Base-by-base conservation (phyloP, 228 moss, liverwort and hornwort genomes). In the Sphagnum magellanicum region DNA sequence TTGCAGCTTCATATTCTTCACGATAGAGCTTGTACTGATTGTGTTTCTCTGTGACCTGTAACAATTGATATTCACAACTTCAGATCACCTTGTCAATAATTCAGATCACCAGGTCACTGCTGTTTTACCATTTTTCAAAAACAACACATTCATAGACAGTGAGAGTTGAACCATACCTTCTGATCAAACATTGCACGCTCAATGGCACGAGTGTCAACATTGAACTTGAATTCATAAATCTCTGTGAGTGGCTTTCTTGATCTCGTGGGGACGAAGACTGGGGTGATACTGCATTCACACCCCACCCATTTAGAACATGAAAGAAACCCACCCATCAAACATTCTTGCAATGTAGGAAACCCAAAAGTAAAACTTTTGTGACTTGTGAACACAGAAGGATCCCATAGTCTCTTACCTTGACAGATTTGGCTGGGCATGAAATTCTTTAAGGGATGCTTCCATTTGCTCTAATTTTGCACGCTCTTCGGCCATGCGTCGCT, bases 41-140 rank as follows among this genome's bases (percentile, higher is more conserved):
- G 51, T 92, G 90, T 77, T 92, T 95, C 85, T 92, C 90, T 5
- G 80, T 78, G 55, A 95, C 79, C 95, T 95, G 53, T 17, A 50
- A 16, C 51, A 17, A 71, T 59, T 32, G 32, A 32, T 32, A 32
- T 32, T 32, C 32, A 32, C 32, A 32, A 32, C 32, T 32, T 32
- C 32, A 32, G 32, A 32, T 32, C 32, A 32, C 1, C 32, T 32
- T 32, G 32, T 32, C 32, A 32, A 32, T 32, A 3, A 32, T 32
- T 32, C 32, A 32, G 32, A 32, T 32, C 2, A 32, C 32, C 32
- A 32, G 32, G 32, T 32, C 3, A 3, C 32, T 32, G 32, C 32
- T 32, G 32, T 32, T 32, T 32, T 32, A 32, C 32, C 32, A 3
- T 32, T 32, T 32, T 32, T 2, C 32, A 32, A 32, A 32, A 32